phyloP scores from a whole-genome alignment of 1,284 basidiomycete genomes.

The Vanrija sp. region DNA sequence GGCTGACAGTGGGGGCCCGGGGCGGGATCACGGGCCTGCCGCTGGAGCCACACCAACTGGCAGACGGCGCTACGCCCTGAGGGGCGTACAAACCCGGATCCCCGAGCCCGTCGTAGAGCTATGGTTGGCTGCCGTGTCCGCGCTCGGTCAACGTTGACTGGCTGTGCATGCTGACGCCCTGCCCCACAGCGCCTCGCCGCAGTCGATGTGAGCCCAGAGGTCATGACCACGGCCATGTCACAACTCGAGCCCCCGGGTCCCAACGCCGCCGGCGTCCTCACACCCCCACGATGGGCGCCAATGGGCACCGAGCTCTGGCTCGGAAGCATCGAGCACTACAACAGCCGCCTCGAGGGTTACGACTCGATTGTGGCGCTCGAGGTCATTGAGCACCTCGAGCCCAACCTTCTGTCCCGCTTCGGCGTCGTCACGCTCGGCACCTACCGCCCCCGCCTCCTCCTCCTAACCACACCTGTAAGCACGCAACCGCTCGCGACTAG shows the following conservation, averaged over 20 bases:
- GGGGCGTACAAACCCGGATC: not conserved
- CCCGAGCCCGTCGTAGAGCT: not conserved
- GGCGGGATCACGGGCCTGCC: too few relatives aligned
- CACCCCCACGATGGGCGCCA: constrained; percentile 63
- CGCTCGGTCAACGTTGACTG: not conserved
- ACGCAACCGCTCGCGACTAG: not conserved
- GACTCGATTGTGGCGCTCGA: constrained; percentile 85
- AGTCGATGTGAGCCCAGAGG: constrained; percentile 40
- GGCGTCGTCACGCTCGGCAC: constrained; percentile 74
- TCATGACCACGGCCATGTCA: constrained; percentile 37
- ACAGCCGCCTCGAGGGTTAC: constrained; percentile 64
- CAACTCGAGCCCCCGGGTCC: constrained; percentile 26
- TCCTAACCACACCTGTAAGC: constrained; percentile 74
- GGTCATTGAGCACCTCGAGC: constrained; percentile 87
- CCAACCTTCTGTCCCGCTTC: constrained; percentile 66
- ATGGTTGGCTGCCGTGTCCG: too few relatives aligned
- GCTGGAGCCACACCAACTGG: not conserved
- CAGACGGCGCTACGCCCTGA: not conserved
- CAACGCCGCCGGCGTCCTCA: constrained; percentile 2
- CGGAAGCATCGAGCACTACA: constrained; percentile 72
- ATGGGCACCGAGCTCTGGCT: constrained; percentile 72
- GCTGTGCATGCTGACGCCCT: not conserved
- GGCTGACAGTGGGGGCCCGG: too few relatives aligned
- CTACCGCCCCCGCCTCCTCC: constrained; percentile 72
- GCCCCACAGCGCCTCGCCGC: constrained; percentile 40